Evolutionary conservation across 169 alveolate species (phyloP).

Genomic region (Plasmodium yoelii): DNA sequence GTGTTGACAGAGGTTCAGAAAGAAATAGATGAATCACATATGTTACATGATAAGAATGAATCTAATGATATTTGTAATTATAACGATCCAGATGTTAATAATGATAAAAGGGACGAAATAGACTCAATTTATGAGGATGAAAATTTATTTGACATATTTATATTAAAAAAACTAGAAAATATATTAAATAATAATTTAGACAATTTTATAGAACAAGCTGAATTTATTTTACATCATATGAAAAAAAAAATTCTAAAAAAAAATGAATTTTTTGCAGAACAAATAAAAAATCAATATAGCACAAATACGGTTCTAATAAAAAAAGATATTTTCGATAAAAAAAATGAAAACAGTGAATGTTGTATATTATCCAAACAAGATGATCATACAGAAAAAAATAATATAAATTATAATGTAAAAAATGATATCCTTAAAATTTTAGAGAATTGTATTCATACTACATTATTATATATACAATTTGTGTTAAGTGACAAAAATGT

Average conservation of each 20-base stretch:
- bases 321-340: neutral
- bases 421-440: conserved; percentile 49
- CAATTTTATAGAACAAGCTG: conserved; percentile 38
- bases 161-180: conserved; percentile 33
- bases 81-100: too few species aligned
- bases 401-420: conserved; percentile 7
- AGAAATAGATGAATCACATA: too few species aligned
- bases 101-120: neutral
- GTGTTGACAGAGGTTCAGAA: too few species aligned
- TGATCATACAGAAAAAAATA: neutral
- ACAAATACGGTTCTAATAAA: conserved; percentile 4
- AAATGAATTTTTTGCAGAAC: conserved; percentile 34
- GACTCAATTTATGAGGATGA: neutral
- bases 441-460: conserved; percentile 61
- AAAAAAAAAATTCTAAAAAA: conserved; percentile 57
- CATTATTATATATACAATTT: conserved; percentile 50
- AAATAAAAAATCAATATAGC: conserved; percentile 24
- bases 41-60: too few species aligned
- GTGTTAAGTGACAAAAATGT: conserved; percentile 35
- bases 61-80: too few species aligned
- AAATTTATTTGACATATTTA: conserved; percentile 22
- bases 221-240: conserved; percentile 50
- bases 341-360: neutral
- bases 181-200: conserved; percentile 53
- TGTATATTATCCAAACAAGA: neutral